Evolutionary conservation across 2,329 filamentous ascomycete genomes (phyloP).

Genomic region (Clarireedia sp.): DNA sequence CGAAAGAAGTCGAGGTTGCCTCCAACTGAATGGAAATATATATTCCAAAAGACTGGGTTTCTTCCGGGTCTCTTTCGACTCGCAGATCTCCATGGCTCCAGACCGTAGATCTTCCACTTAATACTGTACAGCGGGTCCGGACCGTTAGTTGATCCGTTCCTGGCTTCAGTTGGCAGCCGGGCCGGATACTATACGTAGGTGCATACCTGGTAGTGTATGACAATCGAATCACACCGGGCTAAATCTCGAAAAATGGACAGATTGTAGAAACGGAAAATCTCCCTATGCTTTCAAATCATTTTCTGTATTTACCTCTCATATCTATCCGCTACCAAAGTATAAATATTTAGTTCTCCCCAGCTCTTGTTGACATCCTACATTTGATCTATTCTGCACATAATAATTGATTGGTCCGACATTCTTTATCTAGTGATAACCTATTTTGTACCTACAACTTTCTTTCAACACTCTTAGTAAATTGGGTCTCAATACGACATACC

Average conservation of each 20-base stretch:
- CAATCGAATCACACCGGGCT: conserved; percentile 1
- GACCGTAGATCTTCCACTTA: neutral
- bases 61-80: too few species aligned
- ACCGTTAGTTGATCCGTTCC: neutral
- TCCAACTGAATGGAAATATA: too few species aligned
- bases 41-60: too few species aligned
- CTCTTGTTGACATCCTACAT: neutral
- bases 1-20: too few species aligned
- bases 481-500: conserved; percentile 1
- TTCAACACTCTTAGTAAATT: neutral
- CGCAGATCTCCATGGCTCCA: too few species aligned
- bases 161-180: neutral
- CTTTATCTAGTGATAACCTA: neutral
- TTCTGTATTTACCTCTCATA: neutral
- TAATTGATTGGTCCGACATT: neutral
- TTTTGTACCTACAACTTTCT: conserved; percentile 1
- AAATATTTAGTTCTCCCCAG: neutral
- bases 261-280: neutral
- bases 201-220: neutral
- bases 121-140: neutral
- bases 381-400: neutral
- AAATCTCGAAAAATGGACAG: neutral
- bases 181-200: neutral
- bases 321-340: neutral
- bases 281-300: conserved; percentile 5